Percentiles rank a stretch among this genome's conserved stretches.
phyloP scores from a whole-genome alignment of 208 protist genomes.

The Trypanosoma platydactyli region DNA sequence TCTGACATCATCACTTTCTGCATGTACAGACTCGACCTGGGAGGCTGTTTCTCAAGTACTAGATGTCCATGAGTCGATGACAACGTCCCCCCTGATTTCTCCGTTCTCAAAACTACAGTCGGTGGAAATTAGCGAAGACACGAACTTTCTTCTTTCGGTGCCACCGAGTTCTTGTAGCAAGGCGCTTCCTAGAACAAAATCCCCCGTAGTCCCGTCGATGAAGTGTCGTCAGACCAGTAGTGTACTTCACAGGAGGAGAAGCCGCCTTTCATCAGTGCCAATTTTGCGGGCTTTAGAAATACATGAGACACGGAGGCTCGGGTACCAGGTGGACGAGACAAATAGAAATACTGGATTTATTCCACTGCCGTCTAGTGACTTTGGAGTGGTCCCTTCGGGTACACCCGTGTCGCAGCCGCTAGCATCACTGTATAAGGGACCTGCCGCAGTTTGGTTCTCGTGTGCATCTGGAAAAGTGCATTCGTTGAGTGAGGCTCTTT shows the following conservation, averaged over 20 bases:
- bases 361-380: too few species aligned
- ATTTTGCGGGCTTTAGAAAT: background rate
- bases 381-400: too few species aligned
- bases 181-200: background rate
- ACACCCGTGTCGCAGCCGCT: too few species aligned
- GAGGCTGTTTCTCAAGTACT: background rate
- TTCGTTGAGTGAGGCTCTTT: too few species aligned
- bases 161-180: background rate
- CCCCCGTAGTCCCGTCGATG: background rate
- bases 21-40: background rate
- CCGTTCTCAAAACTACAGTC: background rate
- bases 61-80: background rate
- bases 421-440: too few species aligned
- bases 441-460: too few species aligned
- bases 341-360: too few species aligned
- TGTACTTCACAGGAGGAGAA: background rate
- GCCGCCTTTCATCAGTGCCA: background rate
- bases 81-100: background rate
- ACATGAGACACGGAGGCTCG: background rate
- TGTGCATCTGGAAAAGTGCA: too few species aligned
- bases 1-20: background rate
- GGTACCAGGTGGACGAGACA: too few species aligned
- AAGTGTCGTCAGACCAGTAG: background rate
- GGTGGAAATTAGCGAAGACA: background rate
- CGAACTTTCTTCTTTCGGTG: too few species aligned